Conservation (phyloP, 2,329 filamentous ascomycete genomes). For the Neonectria sp. region DNA sequence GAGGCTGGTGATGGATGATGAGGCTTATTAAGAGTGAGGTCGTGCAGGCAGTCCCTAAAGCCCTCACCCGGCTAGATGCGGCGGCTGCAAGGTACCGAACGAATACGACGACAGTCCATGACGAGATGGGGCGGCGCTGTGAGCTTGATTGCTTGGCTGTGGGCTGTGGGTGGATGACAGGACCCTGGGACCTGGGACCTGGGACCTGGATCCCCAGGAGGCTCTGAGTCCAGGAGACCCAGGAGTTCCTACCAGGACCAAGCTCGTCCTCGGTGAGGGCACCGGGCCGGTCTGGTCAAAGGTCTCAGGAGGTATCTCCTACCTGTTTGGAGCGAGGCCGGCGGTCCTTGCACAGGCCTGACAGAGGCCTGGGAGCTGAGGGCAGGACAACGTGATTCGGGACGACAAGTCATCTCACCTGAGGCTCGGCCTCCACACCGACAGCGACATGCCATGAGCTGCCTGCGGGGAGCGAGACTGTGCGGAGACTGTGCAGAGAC, state of each 20-base stretch:
- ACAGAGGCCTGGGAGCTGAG: slow-evolving; percentile 16
- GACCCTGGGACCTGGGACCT: slow-evolving; percentile 14
- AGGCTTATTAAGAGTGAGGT: slow-evolving; percentile 37
- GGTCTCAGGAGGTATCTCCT: slow-evolving; percentile 16
- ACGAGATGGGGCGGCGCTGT: slow-evolving; percentile 26
- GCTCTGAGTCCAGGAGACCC: slow-evolving; percentile 25
- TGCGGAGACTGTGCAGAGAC: slow-evolving; percentile 30
- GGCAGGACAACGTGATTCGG: slow-evolving; percentile 42
- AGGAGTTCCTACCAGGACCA: slow-evolving; percentile 20
- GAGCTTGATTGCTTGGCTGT: slow-evolving; percentile 14
- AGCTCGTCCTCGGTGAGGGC: slow-evolving; percentile 23
- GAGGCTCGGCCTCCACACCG: slow-evolving; percentile 39
- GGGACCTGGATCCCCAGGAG: slow-evolving; percentile 19
- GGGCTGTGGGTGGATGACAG: slow-evolving; percentile 7
- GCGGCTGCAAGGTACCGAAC: slow-evolving; percentile 39
- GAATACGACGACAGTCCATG: slow-evolving; percentile 33
- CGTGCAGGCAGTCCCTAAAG: slow-evolving; percentile 33
- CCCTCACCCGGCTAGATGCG: slow-evolving; percentile 41
- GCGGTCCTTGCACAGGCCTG: slow-evolving; percentile 11
- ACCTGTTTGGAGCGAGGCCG: slow-evolving; percentile 29
- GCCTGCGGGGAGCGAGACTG: slow-evolving; percentile 24
- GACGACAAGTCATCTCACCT: slow-evolving; percentile 44
- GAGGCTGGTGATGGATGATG: slow-evolving; percentile 22
- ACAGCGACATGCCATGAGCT: slow-evolving; percentile 27
- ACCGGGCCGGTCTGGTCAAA: slow-evolving; percentile 30